Base-by-base conservation (phyloP, 2,329 filamentous ascomycete genomes). In the Colletotrichum melonis region DNA sequence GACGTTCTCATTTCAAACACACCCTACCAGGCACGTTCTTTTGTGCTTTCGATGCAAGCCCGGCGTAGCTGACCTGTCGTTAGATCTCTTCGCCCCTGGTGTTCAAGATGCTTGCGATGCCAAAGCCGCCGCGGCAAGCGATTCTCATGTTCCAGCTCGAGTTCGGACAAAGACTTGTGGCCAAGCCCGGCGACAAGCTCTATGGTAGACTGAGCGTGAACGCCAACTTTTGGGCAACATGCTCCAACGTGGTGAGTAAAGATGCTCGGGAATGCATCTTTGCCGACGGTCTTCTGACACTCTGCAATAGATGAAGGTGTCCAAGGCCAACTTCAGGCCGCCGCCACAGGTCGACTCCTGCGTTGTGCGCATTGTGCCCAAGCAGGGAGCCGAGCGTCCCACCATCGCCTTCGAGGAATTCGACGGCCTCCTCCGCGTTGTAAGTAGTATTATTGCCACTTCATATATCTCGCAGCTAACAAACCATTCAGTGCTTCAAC, bases 111-210 rank as follows among this genome's bases (percentile, higher is more conserved):
- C 90, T 98, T 64, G 90, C 94, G 32, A 91, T 96, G 75, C 91
- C 91, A 5, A 95, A 95, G 56, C 92, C 95, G 0, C 97, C 97
- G 0, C 88, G 96, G 42, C 92, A 91, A 73, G 95, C 93, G 78
- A 91, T 98, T 76, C 94, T 98, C 84, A 98, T 98, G 95, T 97
- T 97, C 79, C 96, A 98, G 86, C 92, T 95, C 80, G 96, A 98
- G 84, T 98, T 98, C 79, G 95, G 95, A 22, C 92, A 97, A 82
- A 91, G 96, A 52, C 87, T 98, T 46, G 96, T 97, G 69, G 97
- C 97, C 16, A 92, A 93, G 57, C 94, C 96, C 0, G 74, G 74
- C 9, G 74, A 76, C 66, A 75, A 75, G 66, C 74, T 76, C 12
- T 76, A 76, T 12, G 91, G 91, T 92, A 76, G 74, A 42, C 32